Conservation (phyloP, 805 yeast genomes). For the Kazachstania africana region DNA sequence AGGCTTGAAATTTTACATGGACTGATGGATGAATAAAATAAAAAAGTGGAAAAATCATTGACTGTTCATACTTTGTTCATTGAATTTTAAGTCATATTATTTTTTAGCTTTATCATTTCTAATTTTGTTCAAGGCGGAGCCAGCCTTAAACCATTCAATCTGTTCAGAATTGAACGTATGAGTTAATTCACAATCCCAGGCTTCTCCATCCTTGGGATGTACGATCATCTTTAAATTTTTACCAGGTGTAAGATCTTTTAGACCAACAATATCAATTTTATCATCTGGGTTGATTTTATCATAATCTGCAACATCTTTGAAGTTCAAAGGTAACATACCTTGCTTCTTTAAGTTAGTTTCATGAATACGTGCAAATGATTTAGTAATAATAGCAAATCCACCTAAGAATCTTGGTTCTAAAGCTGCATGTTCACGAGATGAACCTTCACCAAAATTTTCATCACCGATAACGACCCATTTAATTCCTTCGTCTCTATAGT, state of each 20-base stretch:
- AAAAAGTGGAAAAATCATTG: too few relatives aligned
- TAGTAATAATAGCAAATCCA: slow-evolving; percentile 95
- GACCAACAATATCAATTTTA: slow-evolving; percentile 77
- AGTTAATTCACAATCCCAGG: slow-evolving; percentile 85
- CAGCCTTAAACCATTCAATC: slow-evolving; percentile 97
- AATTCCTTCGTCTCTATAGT: slow-evolving; percentile 86
- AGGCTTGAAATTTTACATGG: too few relatives aligned
- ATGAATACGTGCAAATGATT: slow-evolving; percentile 97
- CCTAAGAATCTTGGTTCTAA: slow-evolving; percentile 98
- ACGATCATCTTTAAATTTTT: slow-evolving; percentile 73
- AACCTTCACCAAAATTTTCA: slow-evolving; percentile 99
- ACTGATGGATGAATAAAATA: too few relatives aligned
- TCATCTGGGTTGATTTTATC: slow-evolving; percentile 89
- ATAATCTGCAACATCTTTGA: slow-evolving; percentile 78
- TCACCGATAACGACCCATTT: slow-evolving; percentile 98
- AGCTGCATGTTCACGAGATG: slow-evolving; percentile 99
- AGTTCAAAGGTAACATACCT: slow-evolving; percentile 96
- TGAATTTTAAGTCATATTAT: too few relatives aligned
- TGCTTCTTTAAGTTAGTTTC: slow-evolving; percentile 99
- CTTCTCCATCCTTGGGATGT: slow-evolving; percentile 56
- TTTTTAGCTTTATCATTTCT: slow-evolving; percentile 8
- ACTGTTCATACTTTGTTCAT: too few relatives aligned
- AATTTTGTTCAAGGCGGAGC: slow-evolving; percentile 92
- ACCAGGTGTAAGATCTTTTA: slow-evolving; percentile 83
- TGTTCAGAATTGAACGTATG: slow-evolving; percentile 96